phyloP scores from a whole-genome alignment of 345 rosid genomes.

The Acer campestre region DNA sequence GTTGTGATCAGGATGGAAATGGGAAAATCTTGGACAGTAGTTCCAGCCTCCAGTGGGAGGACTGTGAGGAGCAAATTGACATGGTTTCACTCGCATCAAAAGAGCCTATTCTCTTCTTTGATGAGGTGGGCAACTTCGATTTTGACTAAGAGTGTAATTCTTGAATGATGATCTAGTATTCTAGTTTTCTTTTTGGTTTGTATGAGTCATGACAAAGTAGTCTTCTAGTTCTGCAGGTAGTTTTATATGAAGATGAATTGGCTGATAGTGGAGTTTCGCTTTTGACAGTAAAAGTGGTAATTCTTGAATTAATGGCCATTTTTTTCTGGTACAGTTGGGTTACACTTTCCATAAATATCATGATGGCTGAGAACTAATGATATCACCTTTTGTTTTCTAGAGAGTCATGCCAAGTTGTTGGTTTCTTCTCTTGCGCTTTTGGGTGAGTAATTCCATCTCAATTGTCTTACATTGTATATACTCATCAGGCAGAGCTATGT shows the following conservation, averaged over 20 bases:
- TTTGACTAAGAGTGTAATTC: background rate
- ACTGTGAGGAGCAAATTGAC: slow-evolving; percentile 75
- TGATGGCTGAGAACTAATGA: slow-evolving; percentile 19
- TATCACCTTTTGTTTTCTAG: slow-evolving; percentile 38
- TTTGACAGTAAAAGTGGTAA: slow-evolving; percentile 94
- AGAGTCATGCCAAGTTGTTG: slow-evolving; percentile 97
- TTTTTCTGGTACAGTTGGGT: slow-evolving; percentile 7
- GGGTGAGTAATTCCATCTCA: slow-evolving; percentile 64
- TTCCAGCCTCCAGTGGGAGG: slow-evolving; percentile 69
- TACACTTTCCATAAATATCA: background rate
- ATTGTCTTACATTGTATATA: slow-evolving; percentile 6
- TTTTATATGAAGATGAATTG: slow-evolving; percentile 95
- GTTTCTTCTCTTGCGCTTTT: slow-evolving; percentile 94
- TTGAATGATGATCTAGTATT: too few species aligned
- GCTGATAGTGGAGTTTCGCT: slow-evolving; percentile 95
- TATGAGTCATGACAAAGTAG: slow-evolving; percentile 14
- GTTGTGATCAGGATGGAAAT: slow-evolving; percentile 39
- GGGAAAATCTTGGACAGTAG: slow-evolving; percentile 27
- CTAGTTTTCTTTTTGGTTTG: slow-evolving; percentile 5
- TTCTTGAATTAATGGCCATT: slow-evolving; percentile 16
- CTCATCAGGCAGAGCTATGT: background rate
- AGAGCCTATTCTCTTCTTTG: slow-evolving; percentile 98
- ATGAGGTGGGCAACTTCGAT: slow-evolving; percentile 59
- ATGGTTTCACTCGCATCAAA: slow-evolving; percentile 68
- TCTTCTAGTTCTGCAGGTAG: slow-evolving; percentile 55